These are phyloP conservation scores for Mollisiaceae sp. DNA, from an alignment of 2,329 filamentous ascomycete species.

Conservation along the genomic window DNA sequence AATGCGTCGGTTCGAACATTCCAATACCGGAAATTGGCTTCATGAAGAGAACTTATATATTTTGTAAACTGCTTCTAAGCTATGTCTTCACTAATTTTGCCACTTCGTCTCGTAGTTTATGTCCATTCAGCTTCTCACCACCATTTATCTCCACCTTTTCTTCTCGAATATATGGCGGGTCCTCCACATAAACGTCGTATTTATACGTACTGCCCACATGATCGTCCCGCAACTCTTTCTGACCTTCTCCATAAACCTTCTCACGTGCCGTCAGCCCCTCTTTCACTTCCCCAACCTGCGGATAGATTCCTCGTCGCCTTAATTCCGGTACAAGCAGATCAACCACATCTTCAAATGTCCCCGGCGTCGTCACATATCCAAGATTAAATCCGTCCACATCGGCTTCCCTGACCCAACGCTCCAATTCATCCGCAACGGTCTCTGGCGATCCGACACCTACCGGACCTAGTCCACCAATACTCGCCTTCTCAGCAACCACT, in stretches of 20 bases:
- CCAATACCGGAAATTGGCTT: not conserved
- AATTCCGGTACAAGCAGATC: conserved; percentile 70
- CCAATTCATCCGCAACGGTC: conserved; percentile 66
- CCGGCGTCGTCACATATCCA: conserved; percentile 68
- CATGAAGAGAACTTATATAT: not conserved
- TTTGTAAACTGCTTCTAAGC: not conserved
- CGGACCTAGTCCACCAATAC: conserved; percentile 68
- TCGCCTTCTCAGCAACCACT: conserved; percentile 70
- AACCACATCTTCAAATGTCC: conserved; percentile 70
- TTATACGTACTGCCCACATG: conserved; percentile 65
- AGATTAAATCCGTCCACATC: conserved; percentile 80
- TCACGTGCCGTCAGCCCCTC: conserved; percentile 58
- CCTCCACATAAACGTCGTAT: conserved; percentile 65
- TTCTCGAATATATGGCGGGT: conserved; percentile 44
- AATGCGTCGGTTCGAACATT: not conserved
- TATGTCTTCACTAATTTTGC: not conserved
- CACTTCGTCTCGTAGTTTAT: not conserved
- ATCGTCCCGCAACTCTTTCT: conserved; percentile 60
- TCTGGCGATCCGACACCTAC: conserved; percentile 52
- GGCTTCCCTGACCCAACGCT: conserved; percentile 69
- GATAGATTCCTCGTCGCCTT: conserved; percentile 57
- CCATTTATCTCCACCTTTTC: not conserved
- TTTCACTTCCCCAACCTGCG: conserved; percentile 41
- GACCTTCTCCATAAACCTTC: conserved; percentile 66
- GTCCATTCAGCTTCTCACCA: not conserved